phyloP scores from a whole-genome alignment of 257 asterid genomes.

The Ophiorrhiza pumila region DNA sequence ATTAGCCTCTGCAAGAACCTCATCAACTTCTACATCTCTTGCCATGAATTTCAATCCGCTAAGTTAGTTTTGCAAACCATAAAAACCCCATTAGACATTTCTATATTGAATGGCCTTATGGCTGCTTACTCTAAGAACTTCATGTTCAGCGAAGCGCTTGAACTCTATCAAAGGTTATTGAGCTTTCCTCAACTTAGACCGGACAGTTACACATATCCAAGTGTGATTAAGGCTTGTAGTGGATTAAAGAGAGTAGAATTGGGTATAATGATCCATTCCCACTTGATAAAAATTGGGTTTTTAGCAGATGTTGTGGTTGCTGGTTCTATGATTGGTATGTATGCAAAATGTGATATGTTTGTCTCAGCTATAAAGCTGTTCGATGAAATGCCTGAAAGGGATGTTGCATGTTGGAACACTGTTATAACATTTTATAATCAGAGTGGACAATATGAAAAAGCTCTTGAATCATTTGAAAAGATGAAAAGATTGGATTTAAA shows the following conservation, averaged over 20 bases:
- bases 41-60: slow-evolving; percentile 43
- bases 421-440: slow-evolving; percentile 67
- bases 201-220: slow-evolving; percentile 67
- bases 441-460: slow-evolving; percentile 63
- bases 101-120: slow-evolving; percentile 69
- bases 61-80: slow-evolving; percentile 40
- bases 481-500: slow-evolving; percentile 48
- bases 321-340: slow-evolving; percentile 53
- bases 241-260: slow-evolving; percentile 41
- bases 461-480: slow-evolving; percentile 57
- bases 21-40: slow-evolving; percentile 51
- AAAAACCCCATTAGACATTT: slow-evolving; percentile 55
- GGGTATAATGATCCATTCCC: slow-evolving; percentile 57
- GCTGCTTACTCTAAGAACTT: slow-evolving; percentile 54
- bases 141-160: slow-evolving; percentile 52
- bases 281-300: slow-evolving; percentile 49
- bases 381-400: slow-evolving; percentile 72
- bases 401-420: slow-evolving; percentile 70
- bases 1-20: slow-evolving; percentile 52
- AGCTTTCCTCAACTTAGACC: slow-evolving; percentile 49
- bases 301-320: slow-evolving; percentile 58
- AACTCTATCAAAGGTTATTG: slow-evolving; percentile 37
- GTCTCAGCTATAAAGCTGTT: slow-evolving; percentile 52
- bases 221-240: slow-evolving; percentile 72
- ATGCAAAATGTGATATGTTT: slow-evolving; percentile 53